Base-by-base conservation (phyloP, 2,329 filamentous ascomycete genomes). In the Fusarium nodosum region DNA sequence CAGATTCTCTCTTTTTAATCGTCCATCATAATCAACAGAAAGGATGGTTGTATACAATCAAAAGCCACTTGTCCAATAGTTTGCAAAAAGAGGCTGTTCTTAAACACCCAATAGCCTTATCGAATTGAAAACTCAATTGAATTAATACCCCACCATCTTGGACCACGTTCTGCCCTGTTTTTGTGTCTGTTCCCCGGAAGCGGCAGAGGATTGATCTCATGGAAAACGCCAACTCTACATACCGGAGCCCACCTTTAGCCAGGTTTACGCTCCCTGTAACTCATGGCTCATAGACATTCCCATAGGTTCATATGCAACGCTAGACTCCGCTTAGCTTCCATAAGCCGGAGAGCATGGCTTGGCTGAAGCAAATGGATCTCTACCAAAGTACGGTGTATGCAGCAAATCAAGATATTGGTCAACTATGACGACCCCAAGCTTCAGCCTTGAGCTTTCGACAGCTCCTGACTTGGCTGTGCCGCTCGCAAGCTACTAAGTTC, bases 181-280 rank as follows among this genome's bases (percentile, higher is more conserved):
- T 52, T 28, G 48, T 26, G 33, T 30, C 34, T 56, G 34, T 67
- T 45, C 51, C 64, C 65, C 53, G 65, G 65, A 67, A 62, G 63
- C 63, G 66, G 66, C 63, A 69, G 58, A 68, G 51, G 59, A 54
- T 60, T 67, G 59, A 54, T 60, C 64, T 70, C 60, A 41, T 52
- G 34, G 48, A 28, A 54, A 47, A 57, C 60, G 60, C 60, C 65
- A 65, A 51, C 60, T 54, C 65, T 64, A 56, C 44, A 65, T 68
- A 55, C 45, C 66, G 47, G 52, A 64, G 45, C 34, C 66, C 61
- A 55, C 66, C 34, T 33, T 20, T 36, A 41, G 57, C 64, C 64
- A 68, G 52, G 53, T 64, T 64, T 68, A 34, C 41, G 56, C 46
- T 33, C 66, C 66, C 50, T 60, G 54, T 59, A 52, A n/a, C 56